Evolutionary conservation across 2,329 filamentous ascomycete genomes (phyloP), one percentile per base, ranked within the genome.

Genomic region (Trichoderma afroharzianum): DNA sequence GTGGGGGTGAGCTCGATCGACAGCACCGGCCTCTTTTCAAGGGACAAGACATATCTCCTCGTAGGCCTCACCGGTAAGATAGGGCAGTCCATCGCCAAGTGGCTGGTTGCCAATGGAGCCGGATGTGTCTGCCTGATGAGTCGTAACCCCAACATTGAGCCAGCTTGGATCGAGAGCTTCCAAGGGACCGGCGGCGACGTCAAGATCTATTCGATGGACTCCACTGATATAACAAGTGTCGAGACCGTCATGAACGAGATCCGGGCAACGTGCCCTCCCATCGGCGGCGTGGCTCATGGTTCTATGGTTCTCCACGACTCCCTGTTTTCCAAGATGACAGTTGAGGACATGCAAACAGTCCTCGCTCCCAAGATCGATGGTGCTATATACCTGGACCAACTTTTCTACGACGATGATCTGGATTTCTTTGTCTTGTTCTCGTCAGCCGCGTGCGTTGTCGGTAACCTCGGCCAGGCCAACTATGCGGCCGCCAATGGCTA

Each of bases 401-500:
- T 36, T 36, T 36, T 36, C 33, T 36, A 36, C 33, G 33, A 36
- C 12, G 33, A 36, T 36, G 33, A 36, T 15, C 33, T 36, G 2
- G 33, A 36, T 36, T 36, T 36, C 74, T 82, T 82, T 74, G 74
- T 83, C 61, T 47, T 80, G 15, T 78, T 82, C 62, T 80, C 79
- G 1, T 83, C 81, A 0, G 30, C 79, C 1, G 70, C 76, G 0
- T 59, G 59, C 2, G 73, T 80, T 4, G 68, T 76, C 6, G 81
- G 81, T 3, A 80, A 79, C 61, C 28, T 58, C 8, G 79, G 77
- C 6, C 85, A 88, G 73, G 73, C 79, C 3, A 84, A 82, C 73
- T 88, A 88, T 71, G 75, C 78, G 0, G 82, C 83, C 0, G 84
- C 82, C 3, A 86, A 86, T 73, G 72, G 73, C 3, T 88, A 80